phyloP scores from a whole-genome alignment of 2,329 filamentous ascomycete species.

The Penicillium capsulatum region DNA sequence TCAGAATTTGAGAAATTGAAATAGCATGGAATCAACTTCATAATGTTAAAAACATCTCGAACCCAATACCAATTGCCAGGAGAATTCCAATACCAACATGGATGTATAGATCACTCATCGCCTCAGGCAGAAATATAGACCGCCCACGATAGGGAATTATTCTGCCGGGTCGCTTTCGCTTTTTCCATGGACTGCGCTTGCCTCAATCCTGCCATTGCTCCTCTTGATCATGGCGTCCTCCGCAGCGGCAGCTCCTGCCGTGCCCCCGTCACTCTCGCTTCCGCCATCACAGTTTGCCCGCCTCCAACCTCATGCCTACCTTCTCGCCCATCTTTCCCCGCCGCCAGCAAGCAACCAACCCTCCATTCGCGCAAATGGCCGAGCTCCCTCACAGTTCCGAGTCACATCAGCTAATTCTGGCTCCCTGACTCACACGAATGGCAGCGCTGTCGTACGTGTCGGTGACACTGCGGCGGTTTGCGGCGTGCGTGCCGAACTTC shows the following conservation, averaged over 20 bases:
- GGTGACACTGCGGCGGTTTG: constrained; percentile 95
- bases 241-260: constrained; percentile 21
- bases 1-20: too few species aligned
- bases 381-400: constrained; percentile 65
- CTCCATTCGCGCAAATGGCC: constrained; percentile 75
- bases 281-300: constrained; percentile 73
- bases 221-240: constrained; percentile 22
- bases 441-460: constrained; percentile 79
- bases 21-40: too few species aligned
- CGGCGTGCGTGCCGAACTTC: constrained; percentile 80
- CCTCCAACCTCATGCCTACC: constrained; percentile 81
- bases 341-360: constrained; percentile 46
- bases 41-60: too few species aligned
- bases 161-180: constrained; percentile 16
- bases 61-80: too few species aligned
- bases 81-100: neutral
- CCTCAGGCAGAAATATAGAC: constrained; percentile 8
- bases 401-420: constrained; percentile 72
- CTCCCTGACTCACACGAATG: constrained; percentile 82
- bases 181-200: too few species aligned
- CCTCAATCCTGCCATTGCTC: too few species aligned
- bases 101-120: neutral
- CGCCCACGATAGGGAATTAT: constrained; percentile 24
- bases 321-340: constrained; percentile 79
- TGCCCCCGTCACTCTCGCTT: constrained; percentile 49